These are phyloP conservation scores for Macrotyloma uniflorum DNA, from an alignment of 306 rosid genomes.

Conservation along the genomic window DNA sequence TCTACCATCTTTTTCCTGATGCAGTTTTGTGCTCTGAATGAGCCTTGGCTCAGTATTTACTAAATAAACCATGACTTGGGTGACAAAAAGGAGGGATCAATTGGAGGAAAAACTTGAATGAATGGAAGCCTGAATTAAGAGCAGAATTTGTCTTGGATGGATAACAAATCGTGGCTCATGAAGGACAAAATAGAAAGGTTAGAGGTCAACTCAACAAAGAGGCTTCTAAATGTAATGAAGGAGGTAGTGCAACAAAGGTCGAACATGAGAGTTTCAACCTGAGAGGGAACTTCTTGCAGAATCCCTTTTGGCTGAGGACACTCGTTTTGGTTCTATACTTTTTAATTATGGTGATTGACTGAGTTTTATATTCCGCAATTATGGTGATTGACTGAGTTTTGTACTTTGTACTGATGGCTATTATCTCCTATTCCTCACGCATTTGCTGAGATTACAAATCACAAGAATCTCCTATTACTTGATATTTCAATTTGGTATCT, in stretches of 20 bases:
- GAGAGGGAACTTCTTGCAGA: background rate
- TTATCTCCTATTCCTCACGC: constrained; percentile 35
- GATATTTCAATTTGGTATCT: constrained; percentile 32
- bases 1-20: background rate
- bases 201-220: background rate
- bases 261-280: background rate
- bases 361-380: background rate
- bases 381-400: background rate
- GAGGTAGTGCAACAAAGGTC: background rate
- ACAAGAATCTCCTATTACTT: constrained; percentile 23
- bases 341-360: background rate
- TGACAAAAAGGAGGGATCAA: background rate
- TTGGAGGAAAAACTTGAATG: background rate
- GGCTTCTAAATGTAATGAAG: background rate
- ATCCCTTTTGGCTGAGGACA: no score
- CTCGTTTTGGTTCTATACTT: background rate
- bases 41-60: background rate
- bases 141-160: background rate
- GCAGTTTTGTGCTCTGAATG: background rate
- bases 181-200: background rate
- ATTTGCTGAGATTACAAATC: constrained; percentile 35
- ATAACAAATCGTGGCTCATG: background rate
- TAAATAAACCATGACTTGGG: background rate
- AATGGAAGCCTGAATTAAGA: background rate
- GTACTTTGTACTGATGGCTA: background rate